Evolutionary conservation across 2,329 filamentous ascomycete species (phyloP).

Genomic region (Monilinia aucupariae): DNA sequence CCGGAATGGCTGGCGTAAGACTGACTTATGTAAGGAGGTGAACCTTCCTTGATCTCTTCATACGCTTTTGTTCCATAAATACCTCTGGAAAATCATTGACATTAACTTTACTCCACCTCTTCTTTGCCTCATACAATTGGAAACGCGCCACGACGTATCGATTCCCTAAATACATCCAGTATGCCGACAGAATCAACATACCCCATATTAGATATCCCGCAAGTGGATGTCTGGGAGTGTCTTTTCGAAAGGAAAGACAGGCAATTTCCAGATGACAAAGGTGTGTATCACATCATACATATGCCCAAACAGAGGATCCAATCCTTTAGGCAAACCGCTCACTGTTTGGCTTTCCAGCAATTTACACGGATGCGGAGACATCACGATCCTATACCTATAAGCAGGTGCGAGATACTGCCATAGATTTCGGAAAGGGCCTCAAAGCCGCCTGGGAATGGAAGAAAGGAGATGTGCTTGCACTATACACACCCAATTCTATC

Average conservation of each 20-base stretch:
- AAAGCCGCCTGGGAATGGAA: conserved; percentile 70
- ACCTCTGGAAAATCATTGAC: not conserved
- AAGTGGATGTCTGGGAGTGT: conserved; percentile 72
- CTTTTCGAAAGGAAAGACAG: conserved; percentile 66
- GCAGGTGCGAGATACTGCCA: conserved; percentile 58
- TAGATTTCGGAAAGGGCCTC: conserved; percentile 76
- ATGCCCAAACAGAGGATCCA: conserved; percentile 35
- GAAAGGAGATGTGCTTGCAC: conserved; percentile 74
- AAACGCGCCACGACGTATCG: not conserved
- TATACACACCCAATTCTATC: conserved; percentile 82
- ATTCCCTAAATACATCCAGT: not conserved
- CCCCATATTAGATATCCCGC: conserved; percentile 57
- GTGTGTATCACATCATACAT: conserved; percentile 40
- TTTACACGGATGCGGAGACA: conserved; percentile 72
- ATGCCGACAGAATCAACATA: conserved; percentile 32
- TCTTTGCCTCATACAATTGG: not conserved
- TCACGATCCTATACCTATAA: conserved; percentile 63
- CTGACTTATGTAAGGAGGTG: too few relatives aligned
- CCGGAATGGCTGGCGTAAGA: too few relatives aligned
- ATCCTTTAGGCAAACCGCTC: not conserved
- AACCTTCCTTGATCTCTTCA: not conserved
- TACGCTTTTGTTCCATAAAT: not conserved
- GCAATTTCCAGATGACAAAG: conserved; percentile 65
- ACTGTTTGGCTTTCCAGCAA: conserved; percentile 47
- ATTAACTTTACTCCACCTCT: not conserved